Percentiles rank a stretch among this genome's conserved stretches.
Evolutionary conservation across 345 rosid genomes (phyloP).

Genomic region (Salix caprea): DNA sequence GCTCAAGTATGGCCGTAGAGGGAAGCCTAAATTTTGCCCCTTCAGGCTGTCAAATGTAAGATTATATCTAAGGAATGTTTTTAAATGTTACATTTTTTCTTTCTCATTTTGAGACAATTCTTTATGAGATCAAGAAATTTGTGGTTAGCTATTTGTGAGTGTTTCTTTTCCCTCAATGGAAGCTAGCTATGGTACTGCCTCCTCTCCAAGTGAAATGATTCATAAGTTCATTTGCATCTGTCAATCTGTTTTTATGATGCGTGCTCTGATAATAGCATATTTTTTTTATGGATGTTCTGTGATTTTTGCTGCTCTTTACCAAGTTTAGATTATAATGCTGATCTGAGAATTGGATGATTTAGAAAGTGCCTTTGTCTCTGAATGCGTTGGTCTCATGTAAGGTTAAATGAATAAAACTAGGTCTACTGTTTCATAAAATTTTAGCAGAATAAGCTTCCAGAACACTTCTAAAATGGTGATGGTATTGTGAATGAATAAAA

Average conservation of each 20-base stretch:
- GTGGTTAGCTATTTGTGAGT: too few relatives aligned
- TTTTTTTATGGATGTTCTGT: too few relatives aligned
- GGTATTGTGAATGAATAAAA: not conserved
- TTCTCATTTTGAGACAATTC: not conserved
- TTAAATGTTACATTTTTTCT: not conserved
- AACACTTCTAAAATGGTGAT: not conserved
- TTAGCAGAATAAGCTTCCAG: not conserved
- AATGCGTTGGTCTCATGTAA: not conserved
- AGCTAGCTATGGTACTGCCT: too few relatives aligned
- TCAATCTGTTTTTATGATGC: too few relatives aligned
- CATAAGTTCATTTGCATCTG: too few relatives aligned
- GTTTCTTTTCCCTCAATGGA: too few relatives aligned
- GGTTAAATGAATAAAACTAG: not conserved
- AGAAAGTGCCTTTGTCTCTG: not conserved
- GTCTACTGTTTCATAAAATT: not conserved
- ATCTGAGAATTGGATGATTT: too few relatives aligned
- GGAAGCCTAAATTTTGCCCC: conserved; percentile 26
- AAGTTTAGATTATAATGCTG: too few relatives aligned
- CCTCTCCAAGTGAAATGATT: too few relatives aligned
- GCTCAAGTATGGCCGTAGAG: conserved; percentile 28
- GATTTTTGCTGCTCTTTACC: too few relatives aligned
- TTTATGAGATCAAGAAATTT: not conserved
- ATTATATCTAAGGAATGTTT: not conserved
- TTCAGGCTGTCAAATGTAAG: conserved; percentile 24
- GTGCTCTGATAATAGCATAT: too few relatives aligned